Evolutionary conservation across 176 grass and related monocot genomes (phyloP), one percentile per base, ranked within the genome.

Genomic region (Rhynchospora tenuis): DNA sequence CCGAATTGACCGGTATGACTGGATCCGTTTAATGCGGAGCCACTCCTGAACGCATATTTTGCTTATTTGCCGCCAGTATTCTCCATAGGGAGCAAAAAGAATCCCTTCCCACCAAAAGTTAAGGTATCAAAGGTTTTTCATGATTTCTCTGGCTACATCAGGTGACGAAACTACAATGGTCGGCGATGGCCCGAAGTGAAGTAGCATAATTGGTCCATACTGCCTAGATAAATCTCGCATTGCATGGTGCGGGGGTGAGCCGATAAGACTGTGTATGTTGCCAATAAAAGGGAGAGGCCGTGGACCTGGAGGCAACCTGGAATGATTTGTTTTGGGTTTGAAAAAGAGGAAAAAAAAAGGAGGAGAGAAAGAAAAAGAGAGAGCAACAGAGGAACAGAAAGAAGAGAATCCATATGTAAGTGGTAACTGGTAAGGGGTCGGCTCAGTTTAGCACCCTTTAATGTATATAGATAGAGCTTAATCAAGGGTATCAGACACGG

Each of bases 201-300:
- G 85, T 27, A 59, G 78, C 67, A 77, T 70, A 22, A 90, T 55
- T 6, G 79, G 69, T 45, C 68, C 83, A 42, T 44, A 84, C 12
- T 27, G 17, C 26, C 66, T 77, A 13, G 89, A 47, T 56, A 91
- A 6, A 42, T 85, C 60, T 29, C 47, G 60, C 78, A 91, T 83
- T 2, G 82, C 45, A 19, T 26, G 48, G 73, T 91, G 89, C 0
- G 61, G 12, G 6, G 65, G 67, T 19, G 82, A 58, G 12, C 68
- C 71, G 2, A 44, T 17, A 3, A 88, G 28, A 48, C 85, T 55
- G 64, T 85, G 86, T 16, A 91, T 56, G 86, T 72, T 88, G 57
- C 89, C 86, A 24, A 88, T 69, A 0, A 91, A 61, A 22, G 89
- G 86, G 2, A 88, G 76, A 20, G 6, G 59, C 86, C 83, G 63